Conservation (phyloP, 208 protist species). For the Balamuthia mandrillaris region DNA sequence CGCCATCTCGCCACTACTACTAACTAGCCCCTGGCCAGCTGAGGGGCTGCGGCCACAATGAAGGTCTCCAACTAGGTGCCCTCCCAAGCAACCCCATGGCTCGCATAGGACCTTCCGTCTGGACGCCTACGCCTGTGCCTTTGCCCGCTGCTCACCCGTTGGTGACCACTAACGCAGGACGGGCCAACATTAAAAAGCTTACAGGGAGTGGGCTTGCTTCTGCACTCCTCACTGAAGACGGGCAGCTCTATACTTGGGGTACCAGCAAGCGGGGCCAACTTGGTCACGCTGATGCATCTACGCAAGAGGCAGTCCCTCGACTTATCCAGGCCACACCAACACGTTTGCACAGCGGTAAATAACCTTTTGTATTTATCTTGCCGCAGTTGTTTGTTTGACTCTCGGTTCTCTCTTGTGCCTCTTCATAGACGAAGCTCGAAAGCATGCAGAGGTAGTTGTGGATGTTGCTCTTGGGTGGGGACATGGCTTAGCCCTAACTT, state of each 20-base stretch:
- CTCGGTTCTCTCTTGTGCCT: background rate
- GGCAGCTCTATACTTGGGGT: background rate
- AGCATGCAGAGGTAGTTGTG: background rate
- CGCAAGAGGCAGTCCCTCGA: background rate
- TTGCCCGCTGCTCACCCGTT: background rate
- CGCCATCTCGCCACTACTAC: background rate
- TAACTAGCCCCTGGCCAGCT: background rate
- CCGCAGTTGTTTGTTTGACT: too few relatives aligned
- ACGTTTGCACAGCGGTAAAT: background rate
- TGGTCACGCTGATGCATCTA: background rate
- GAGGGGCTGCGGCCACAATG: too few relatives aligned
- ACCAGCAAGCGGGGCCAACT: background rate
- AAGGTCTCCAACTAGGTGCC: too few relatives aligned
- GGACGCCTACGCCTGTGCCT: background rate
- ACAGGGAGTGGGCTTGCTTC: background rate
- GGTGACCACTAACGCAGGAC: background rate
- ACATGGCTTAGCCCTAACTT: constrained; percentile 8
- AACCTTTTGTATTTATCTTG: background rate
- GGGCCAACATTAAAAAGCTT: background rate
- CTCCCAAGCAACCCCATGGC: too few relatives aligned
- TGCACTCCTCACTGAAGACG: background rate
- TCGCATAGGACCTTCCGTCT: too few relatives aligned
- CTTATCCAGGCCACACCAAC: background rate
- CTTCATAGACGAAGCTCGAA: background rate
- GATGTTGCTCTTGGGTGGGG: background rate